These are phyloP conservation scores for Blastomyces gilchristii DNA, from an alignment of 2,329 filamentous ascomycete genomes.

Conservation along the genomic window DNA sequence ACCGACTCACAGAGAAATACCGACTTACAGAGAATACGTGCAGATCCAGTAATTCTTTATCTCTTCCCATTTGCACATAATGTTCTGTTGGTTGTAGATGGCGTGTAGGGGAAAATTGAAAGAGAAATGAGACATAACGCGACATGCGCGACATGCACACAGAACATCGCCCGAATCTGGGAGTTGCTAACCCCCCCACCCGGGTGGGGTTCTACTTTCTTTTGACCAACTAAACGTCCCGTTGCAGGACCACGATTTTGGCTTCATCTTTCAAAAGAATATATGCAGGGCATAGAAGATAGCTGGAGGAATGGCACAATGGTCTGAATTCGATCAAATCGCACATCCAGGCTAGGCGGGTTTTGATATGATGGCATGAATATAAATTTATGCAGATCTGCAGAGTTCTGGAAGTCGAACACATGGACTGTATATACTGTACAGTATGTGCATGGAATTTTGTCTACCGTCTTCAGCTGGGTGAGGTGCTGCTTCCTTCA, in stretches of 20 bases:
- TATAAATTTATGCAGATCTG: not conserved
- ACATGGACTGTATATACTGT: not conserved
- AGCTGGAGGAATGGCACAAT: not conserved
- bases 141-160: not conserved
- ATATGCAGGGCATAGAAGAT: not conserved
- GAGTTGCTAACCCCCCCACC: not conserved
- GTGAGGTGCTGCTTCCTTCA: not conserved
- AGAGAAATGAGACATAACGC: not conserved
- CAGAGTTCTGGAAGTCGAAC: not conserved
- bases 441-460: not conserved
- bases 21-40: not conserved
- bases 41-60: not conserved
- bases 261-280: not conserved
- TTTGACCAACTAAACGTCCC: not conserved
- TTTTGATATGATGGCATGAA: not conserved
- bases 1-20: not conserved
- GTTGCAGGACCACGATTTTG: not conserved
- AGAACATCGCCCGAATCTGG: not conserved
- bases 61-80: not conserved
- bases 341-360: not conserved
- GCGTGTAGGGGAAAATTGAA: not conserved
- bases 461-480: not conserved
- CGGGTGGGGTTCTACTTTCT: not conserved
- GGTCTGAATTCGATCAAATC: not conserved
- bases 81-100: not conserved